phyloP scores from a whole-genome alignment of 2,329 filamentous ascomycete species.

The Herpotrichia juniperi region DNA sequence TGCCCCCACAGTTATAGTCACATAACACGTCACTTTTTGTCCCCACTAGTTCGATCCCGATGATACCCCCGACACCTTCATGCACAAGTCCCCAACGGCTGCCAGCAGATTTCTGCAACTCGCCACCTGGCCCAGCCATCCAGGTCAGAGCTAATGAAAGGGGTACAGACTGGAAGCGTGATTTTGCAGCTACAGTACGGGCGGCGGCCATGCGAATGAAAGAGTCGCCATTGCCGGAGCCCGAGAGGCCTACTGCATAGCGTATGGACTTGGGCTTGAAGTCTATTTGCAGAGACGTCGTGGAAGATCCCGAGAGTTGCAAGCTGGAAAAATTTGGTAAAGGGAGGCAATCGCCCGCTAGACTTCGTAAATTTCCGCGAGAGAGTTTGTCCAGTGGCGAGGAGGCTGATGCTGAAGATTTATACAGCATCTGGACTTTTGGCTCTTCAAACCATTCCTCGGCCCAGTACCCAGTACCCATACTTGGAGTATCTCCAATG shows the following conservation, averaged over 20 bases:
- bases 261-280: slow-evolving; percentile 14
- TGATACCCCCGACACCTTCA: slow-evolving; percentile 85
- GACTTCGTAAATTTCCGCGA: slow-evolving; percentile 49
- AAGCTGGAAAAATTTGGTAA: slow-evolving; percentile 42
- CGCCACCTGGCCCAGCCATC: slow-evolving; percentile 73
- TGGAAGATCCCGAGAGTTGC: neutral
- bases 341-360: slow-evolving; percentile 65
- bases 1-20: slow-evolving; percentile 85
- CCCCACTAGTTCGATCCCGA: slow-evolving; percentile 72
- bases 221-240: slow-evolving; percentile 87
- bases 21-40: slow-evolving; percentile 66
- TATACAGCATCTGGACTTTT: slow-evolving; percentile 26
- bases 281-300: neutral
- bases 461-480: slow-evolving; percentile 89
- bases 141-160: slow-evolving; percentile 65
- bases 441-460: slow-evolving; percentile 72
- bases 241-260: slow-evolving; percentile 67
- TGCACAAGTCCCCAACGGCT: slow-evolving; percentile 74
- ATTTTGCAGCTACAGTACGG: slow-evolving; percentile 74
- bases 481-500: slow-evolving; percentile 83
- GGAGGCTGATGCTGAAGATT: slow-evolving; percentile 13
- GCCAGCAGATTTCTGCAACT: slow-evolving; percentile 76
- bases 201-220: slow-evolving; percentile 76
- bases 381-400: slow-evolving; percentile 32
- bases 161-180: slow-evolving; percentile 63